A percentile compares a stretch with the other conserved stretches of the same genome.
Conservation (phyloP, 805 yeast species). For the Maudiozyma turicensis region DNA sequence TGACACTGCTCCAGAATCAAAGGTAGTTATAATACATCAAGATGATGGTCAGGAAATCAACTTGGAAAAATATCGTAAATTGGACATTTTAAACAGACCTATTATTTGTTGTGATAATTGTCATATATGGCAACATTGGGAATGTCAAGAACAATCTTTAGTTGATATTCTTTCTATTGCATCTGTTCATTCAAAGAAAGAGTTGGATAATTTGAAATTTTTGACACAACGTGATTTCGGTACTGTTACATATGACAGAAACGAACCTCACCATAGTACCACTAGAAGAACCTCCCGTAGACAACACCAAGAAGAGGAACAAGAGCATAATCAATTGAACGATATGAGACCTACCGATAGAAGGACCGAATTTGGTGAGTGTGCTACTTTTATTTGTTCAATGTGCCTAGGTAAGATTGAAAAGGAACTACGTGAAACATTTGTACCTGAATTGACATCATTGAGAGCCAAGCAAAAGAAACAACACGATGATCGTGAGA, state of each 20-base stretch:
- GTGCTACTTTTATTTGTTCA: constrained; percentile 19
- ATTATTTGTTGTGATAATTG: constrained; percentile 28
- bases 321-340: background rate
- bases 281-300: constrained; percentile 15
- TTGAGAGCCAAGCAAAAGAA: constrained; percentile 18
- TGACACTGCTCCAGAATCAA: background rate
- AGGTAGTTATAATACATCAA: background rate
- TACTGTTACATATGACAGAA: constrained; percentile 14
- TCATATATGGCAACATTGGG: constrained; percentile 29
- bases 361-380: constrained; percentile 14
- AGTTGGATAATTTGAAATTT: background rate
- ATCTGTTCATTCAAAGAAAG: constrained; percentile 5
- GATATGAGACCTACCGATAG: constrained; percentile 19
- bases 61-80: constrained; percentile 2
- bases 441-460: constrained; percentile 18
- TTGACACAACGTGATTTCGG: constrained; percentile 13
- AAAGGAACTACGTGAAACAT: constrained; percentile 13
- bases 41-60: constrained; percentile 9
- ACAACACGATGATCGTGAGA: constrained; percentile 23
- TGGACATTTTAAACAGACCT: constrained; percentile 9
- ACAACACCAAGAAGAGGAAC: constrained; percentile 2
- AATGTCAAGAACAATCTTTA: constrained; percentile 15
- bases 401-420: constrained; percentile 20
- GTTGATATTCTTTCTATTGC: constrained; percentile 11
- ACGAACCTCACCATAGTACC: constrained; percentile 5